Evolutionary conservation across 345 rosid species (phyloP), one percentile per base, ranked within the genome.

Genomic region (Noccaea bulbosa): DNA sequence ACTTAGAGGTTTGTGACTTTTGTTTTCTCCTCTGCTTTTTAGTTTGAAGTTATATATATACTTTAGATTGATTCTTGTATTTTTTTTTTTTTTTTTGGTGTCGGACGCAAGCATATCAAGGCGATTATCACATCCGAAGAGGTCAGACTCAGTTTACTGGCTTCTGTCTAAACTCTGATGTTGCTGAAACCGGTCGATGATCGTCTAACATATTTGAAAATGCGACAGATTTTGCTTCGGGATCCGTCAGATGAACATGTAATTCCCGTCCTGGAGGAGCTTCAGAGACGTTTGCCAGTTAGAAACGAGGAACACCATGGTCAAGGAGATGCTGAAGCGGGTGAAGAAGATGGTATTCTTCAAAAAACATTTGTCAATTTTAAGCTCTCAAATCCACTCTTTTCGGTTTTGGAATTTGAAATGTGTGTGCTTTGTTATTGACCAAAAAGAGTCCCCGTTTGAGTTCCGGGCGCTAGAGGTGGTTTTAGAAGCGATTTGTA

Each of bases 101-200:
- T 34, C 22, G 1, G 46, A 14, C 70, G 83, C 82, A 91, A 17
- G 98, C 94, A 93, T 74, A 91, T 93, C 73, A 91, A 93, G 81
- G 97, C 98, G 3, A 93, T 93, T 47, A 93, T 93, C 37, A 93
- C 97, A 43, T 75, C 97, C n/a, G 90, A 91, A 34, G 98, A 91
- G 96, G 96, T 93, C 32, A 70, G 88, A 30, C 4, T 59, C 32
- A 32, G 11, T 82, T 32, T 30, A 46, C 48, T 11, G 7, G 49
- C 56, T 27, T 33, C 6, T 30, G 16, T 2, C 11, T n/a, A 38
- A 8, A 38, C 8, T 14, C 10, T 51, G 27, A 10, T 12, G 1
- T 39, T 38, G 12, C 9, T 7, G 2, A 11, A 11, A 27, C 30
- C 30, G 30, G 44, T 11, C 1, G n/a, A 10, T 50, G 55, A 24